phyloP scores from a whole-genome alignment of 257 asterid species.

The Solanum ossicruentum region DNA sequence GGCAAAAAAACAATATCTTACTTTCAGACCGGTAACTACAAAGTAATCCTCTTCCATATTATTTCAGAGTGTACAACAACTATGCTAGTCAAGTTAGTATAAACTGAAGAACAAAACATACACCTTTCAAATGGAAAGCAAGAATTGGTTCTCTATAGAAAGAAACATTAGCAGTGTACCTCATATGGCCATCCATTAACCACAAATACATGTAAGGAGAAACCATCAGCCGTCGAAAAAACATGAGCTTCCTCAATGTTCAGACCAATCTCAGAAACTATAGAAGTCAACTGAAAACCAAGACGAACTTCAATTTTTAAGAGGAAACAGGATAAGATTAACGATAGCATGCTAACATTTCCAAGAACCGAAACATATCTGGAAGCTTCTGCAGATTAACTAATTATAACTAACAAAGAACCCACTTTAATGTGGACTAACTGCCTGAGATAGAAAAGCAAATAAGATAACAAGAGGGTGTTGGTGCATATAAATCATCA shows the following conservation, averaged over 20 bases:
- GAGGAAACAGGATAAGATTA: not conserved
- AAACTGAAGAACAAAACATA: not conserved
- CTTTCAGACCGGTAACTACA: not conserved
- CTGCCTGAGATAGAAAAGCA: not conserved
- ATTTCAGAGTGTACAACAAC: not conserved
- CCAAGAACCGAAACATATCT: not conserved
- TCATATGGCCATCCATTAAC: constrained; percentile 46
- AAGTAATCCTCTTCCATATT: not conserved
- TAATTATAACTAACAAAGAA: not conserved
- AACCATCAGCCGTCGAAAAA: constrained; percentile 44
- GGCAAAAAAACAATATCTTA: not conserved
- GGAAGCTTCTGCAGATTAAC: not conserved
- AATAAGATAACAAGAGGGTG: not conserved
- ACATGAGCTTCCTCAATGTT: constrained; percentile 53
- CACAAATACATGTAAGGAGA: constrained; percentile 42
- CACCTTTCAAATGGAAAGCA: not conserved
- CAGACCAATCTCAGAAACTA: constrained; percentile 39
- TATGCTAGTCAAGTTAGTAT: not conserved
- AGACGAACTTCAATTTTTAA: not conserved
- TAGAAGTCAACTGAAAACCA: constrained; percentile 25
- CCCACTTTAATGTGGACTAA: not conserved
- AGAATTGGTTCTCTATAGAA: not conserved
- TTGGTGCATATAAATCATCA: not conserved
- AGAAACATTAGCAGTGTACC: constrained; percentile 6
- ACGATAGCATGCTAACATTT: not conserved